These are phyloP conservation scores for Chalara sp. DNA, from an alignment of 2,329 filamentous ascomycete genomes.

Conservation along the genomic window DNA sequence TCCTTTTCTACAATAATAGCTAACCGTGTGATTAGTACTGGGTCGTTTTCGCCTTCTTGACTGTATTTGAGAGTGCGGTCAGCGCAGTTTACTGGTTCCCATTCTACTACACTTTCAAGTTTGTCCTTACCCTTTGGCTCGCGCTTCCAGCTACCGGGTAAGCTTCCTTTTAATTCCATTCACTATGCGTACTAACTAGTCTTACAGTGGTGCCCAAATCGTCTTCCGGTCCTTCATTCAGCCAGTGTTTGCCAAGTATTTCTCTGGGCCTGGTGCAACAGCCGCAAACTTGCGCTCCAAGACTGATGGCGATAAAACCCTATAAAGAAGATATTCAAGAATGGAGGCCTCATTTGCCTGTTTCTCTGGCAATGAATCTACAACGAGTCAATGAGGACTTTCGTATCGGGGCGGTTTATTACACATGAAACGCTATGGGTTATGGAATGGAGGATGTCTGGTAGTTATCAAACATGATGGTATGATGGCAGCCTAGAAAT, in stretches of 20 bases:
- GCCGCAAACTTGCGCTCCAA: constrained; percentile 84
- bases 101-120: constrained; percentile 99
- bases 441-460: no score
- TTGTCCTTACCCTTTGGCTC: constrained; percentile 95
- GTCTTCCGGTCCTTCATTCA: constrained; percentile 95
- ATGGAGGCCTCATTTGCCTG: no score
- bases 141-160: constrained; percentile 91
- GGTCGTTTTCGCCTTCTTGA: constrained; percentile 80
- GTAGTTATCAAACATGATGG: no score
- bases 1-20: constrained; percentile 5
- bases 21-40: constrained; percentile 55
- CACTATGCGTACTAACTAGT: constrained; percentile 12
- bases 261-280: constrained; percentile 61
- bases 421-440: no score
- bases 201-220: constrained; percentile 77
- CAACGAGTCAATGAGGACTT: no score
- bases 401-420: no score
- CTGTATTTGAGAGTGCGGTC: constrained; percentile 75
- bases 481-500: no score
- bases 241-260: constrained; percentile 90
- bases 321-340: constrained; percentile 36
- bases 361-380: no score
- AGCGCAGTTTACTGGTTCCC: constrained; percentile 91
- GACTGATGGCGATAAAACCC: constrained; percentile 70
- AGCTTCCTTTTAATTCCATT: constrained; percentile 29